A percentile compares a stretch with the other conserved stretches of the same genome.
phyloP scores from a whole-genome alignment of 2,329 filamentous ascomycete genomes.

The Sporothrix euskadiensis region DNA sequence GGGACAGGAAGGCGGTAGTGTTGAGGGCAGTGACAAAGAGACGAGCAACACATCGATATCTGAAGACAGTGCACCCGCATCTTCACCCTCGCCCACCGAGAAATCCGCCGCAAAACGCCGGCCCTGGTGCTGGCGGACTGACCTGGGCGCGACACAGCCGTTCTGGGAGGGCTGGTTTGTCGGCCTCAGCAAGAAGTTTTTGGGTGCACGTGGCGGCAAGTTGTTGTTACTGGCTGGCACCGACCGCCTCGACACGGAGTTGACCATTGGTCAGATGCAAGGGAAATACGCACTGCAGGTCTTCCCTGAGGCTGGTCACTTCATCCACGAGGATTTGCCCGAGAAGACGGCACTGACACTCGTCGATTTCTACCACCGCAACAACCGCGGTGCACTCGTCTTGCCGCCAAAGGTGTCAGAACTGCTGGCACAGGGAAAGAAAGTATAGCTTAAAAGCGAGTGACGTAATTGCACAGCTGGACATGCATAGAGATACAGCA shows the following conservation, averaged over 20 bases:
- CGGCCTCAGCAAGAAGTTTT: slow-evolving; percentile 84
- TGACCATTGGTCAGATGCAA: slow-evolving; percentile 97
- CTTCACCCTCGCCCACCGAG: background rate
- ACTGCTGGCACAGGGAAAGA: slow-evolving; percentile 63
- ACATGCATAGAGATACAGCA: background rate
- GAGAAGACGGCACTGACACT: slow-evolving; percentile 83
- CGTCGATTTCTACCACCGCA: slow-evolving; percentile 88
- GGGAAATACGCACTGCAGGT: slow-evolving; percentile 96
- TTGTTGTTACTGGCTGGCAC: slow-evolving; percentile 83
- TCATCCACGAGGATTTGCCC: slow-evolving; percentile 92
- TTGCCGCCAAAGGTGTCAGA: slow-evolving; percentile 90
- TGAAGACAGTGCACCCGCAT: background rate
- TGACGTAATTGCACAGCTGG: background rate
- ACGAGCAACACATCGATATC: slow-evolving; percentile 24
- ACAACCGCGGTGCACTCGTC: slow-evolving; percentile 81
- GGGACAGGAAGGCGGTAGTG: slow-evolving; percentile 47
- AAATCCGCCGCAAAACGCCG: slow-evolving; percentile 35
- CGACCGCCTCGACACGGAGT: slow-evolving; percentile 83
- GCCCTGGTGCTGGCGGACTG: slow-evolving; percentile 81
- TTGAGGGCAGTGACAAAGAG: background rate
- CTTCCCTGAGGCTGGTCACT: slow-evolving; percentile 92
- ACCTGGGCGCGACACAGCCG: slow-evolving; percentile 77
- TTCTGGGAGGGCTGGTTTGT: slow-evolving; percentile 96
- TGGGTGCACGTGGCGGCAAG: slow-evolving; percentile 79
- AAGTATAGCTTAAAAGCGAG: slow-evolving; percentile 44